Evolutionary conservation across 116 monocot genomes (phyloP), one percentile per base, ranked within the genome.

Genomic region (Dioscorea cayenensis): DNA sequence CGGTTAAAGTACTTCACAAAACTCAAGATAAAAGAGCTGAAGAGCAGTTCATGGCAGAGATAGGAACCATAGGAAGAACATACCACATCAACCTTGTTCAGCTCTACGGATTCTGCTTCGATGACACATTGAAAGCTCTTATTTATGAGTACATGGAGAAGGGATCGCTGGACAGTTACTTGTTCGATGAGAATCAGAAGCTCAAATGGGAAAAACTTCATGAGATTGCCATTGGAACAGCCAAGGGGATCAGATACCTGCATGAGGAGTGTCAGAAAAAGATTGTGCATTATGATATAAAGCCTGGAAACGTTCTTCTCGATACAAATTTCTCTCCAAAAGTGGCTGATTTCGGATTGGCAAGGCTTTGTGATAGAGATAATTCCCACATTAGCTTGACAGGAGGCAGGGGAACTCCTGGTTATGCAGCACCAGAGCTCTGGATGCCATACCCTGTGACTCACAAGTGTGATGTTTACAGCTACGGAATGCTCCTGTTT

Each of bases 201-300:
- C 48, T 80, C 6, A 61, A 61, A 29, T 75, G 80, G 75, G 49
- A 4, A 17, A 80, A 61, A 13, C 66, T 75, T 11, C 60, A 66
- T 7, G 75, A 75, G 25, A 80, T 75, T 20, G 70, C 71, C 7
- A 18, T 74, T 16, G 80, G 80, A 18, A 80, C 66, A 16, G 75
- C 63, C 2, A 80, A 67, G 35, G 80, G 75, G 32, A 71, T 80
- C 29, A 25, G 75, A n/a, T 80, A 80, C 58, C 75, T 80, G 17
- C 80, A 80, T 43, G 80, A 80, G 38, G 80, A 80, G 36, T 80
- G 80, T 65, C 55, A 71, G 35, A 75, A 80, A 66, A 75, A 61
- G 71, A 80, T 80, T 23, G 19, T 80, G 4, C 80, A 80, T 28
- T 80, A 80, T 27, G 80, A 80, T 66, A 80, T 80, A 58, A 80